Evolutionary conservation across 129 eudicot genomes (phyloP), one percentile per base, ranked within the genome.

Genomic region (Apium graveolens): DNA sequence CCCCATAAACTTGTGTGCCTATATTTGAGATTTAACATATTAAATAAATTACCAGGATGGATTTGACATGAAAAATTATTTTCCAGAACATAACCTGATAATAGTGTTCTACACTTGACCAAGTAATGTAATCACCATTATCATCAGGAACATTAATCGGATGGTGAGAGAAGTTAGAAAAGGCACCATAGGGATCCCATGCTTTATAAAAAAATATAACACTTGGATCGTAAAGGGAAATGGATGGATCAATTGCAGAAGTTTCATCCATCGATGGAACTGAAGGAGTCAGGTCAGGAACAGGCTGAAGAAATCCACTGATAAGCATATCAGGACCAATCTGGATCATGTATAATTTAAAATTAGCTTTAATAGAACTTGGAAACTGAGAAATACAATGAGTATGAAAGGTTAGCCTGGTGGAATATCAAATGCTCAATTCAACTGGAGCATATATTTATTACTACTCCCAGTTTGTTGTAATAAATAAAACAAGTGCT

Each of bases 71-170:
- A 75, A 34, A 38, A 31, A 37, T 37, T 70, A 77, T 77, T 14
- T 32, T 35, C 55, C 14, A 34, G 73, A 80, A 62, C 16, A 77
- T 41, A 17, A 95, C 99, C 97, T 95, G 99, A 87, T 95, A 92
- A 89, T 88, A 95, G 84, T 95, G 99, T 87, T 95, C 99, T 45
- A 95, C 97, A 76, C 97, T 95, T 49, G 97, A 82, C 99, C 99
- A 95, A 51, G 83, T 86, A 48, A 78, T 78, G 85, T 81, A 83
- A 65, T 86, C 89, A 62, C 92, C 95, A 48, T 74, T 88, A 80
- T 86, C 92, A 85, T 87, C 96, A 80, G 87, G 87, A 88, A 95
- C 81, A 80, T 66, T 80, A 74, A 95, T 88, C 53, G 97, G 96
- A 81, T 95, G 97, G 81, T 88, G 90, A 73, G 99, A 95, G 88